phyloP scores from a whole-genome alignment of 1,139 yeast genomes.

The Geotrichum australiense region DNA sequence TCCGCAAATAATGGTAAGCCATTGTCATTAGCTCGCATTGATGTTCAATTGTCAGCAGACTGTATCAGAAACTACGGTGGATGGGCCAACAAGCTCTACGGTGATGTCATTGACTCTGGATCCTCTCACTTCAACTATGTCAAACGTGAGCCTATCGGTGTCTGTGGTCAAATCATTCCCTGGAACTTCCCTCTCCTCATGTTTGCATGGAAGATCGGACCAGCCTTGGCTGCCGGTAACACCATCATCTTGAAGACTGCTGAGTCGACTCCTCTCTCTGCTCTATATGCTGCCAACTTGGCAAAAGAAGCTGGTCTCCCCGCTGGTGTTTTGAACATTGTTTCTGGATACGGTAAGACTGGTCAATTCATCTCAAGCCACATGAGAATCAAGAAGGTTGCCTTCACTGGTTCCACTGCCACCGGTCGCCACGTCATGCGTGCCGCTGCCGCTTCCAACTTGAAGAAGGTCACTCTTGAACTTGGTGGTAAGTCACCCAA shows the following conservation, averaged over 20 bases:
- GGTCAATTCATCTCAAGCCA: slow-evolving; percentile 71
- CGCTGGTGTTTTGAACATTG: slow-evolving; percentile 66
- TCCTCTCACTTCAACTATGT: slow-evolving; percentile 53
- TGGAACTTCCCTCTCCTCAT: slow-evolving; percentile 87
- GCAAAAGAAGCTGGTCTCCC: slow-evolving; percentile 69
- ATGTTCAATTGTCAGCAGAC: slow-evolving; percentile 50
- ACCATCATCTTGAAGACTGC: slow-evolving; percentile 70
- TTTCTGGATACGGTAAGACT: slow-evolving; percentile 69
- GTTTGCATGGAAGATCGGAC: slow-evolving; percentile 79
- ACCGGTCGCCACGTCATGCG: slow-evolving; percentile 73
- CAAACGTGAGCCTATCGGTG: slow-evolving; percentile 65
- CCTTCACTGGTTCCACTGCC: slow-evolving; percentile 82
- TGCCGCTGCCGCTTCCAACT: slow-evolving; percentile 59
- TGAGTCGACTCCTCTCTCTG: slow-evolving; percentile 73
- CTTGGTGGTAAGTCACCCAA: slow-evolving; percentile 84
- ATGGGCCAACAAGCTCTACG: slow-evolving; percentile 71
- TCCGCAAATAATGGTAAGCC: slow-evolving; percentile 82
- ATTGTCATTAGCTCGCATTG: slow-evolving; percentile 47
- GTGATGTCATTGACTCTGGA: slow-evolving; percentile 63
- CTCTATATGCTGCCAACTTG: slow-evolving; percentile 53
- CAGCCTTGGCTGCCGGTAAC: slow-evolving; percentile 75
- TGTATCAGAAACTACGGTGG: slow-evolving; percentile 72
- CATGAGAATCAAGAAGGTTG: slow-evolving; percentile 65
- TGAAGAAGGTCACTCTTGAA: slow-evolving; percentile 74
- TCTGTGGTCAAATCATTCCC: slow-evolving; percentile 78